Base-by-base conservation (phyloP, 1,284 basidiomycete genomes). In the Pseudozyma thailandica region DNA sequence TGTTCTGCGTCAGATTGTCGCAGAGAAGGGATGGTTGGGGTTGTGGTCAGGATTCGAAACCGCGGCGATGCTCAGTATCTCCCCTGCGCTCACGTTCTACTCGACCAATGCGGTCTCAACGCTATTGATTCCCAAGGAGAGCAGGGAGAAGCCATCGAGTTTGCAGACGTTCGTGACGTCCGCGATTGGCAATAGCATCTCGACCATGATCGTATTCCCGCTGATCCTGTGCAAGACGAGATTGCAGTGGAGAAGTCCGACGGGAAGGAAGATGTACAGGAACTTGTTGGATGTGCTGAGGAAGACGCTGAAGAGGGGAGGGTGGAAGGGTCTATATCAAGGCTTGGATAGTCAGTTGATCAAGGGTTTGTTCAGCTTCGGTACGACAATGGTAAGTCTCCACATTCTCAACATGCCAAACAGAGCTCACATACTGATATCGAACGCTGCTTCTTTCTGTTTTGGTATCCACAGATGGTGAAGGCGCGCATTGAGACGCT, bases 141-240 rank as follows among this genome's bases (percentile, higher is more conserved):
- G 21, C 20, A 52, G 53, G 18, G 45, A 84, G 78, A 21, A 72
- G 50, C 39, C 64, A 53, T 50, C 71, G 69, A 48, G 76, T 74
- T 16, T 61, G 31, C 57, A 84, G 21, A 85, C 85, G 0, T 86
- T 86, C 70, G 37, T 85, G 42, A 77, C 84, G 6, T 84, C 81
- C 21, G 85, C 86, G 0, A 60, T 84, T 18, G 85, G 85, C 0
- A 84, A 84, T 58, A 83, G 84, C 2, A 65, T 85, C 25, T 84
- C 83, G 37, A 78, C 78, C 13, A 51, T 83, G 6, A 78, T 82
- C 16, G 75, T 84, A 13, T 84, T 84, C 59, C 84, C 85, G 1
- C 73, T 86, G 20, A 82, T 85, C 30, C 75, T 85, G 37, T 73
- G 82, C 57, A 85, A 86, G 78, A 83, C 83, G 4, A 75, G 85